Evolutionary conservation across 345 rosid species (phyloP).

Genomic region (Gossypium australe): DNA sequence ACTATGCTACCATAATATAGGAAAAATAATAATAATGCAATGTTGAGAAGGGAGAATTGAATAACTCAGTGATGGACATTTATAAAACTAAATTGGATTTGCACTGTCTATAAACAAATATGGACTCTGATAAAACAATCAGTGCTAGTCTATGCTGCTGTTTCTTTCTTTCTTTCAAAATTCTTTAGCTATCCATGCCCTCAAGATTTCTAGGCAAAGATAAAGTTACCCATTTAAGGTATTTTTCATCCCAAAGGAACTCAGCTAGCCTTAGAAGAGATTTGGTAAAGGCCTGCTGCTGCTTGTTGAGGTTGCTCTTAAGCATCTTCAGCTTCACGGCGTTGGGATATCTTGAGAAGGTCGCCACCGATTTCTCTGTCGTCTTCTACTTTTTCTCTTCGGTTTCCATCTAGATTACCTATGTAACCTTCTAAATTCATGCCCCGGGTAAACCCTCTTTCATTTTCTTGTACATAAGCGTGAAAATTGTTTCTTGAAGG

Average conservation of each 20-base stretch:
- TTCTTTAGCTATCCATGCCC: constrained; percentile 7
- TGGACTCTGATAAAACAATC: not conserved
- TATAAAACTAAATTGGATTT: not conserved
- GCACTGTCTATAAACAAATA: not conserved
- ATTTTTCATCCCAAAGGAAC: not conserved
- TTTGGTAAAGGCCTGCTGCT: not conserved
- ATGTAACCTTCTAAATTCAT: constrained; percentile 7
- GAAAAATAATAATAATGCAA: not conserved
- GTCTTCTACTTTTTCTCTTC: constrained; percentile 9
- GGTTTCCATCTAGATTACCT: not conserved
- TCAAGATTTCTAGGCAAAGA: not conserved
- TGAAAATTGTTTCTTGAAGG: constrained; percentile 40
- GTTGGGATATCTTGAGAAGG: constrained; percentile 43
- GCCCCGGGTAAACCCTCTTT: constrained; percentile 8
- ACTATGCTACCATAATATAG: too few relatives aligned
- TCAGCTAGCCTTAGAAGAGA: not conserved
- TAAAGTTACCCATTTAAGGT: not conserved
- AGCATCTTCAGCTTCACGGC: constrained; percentile 22
- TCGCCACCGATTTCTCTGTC: constrained; percentile 42
- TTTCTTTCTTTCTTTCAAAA: constrained; percentile 3
- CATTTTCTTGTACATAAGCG: constrained; percentile 26
- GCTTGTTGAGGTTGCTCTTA: constrained; percentile 4
- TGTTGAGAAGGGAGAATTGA: not conserved
- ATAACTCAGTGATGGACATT: not conserved
- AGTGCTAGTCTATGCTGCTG: not conserved